Evolutionary conservation across 495 filamentous ascomycete genomes (phyloP), one percentile per base, ranked within the genome.

Genomic region (Lasiosphaeris hirsuta): DNA sequence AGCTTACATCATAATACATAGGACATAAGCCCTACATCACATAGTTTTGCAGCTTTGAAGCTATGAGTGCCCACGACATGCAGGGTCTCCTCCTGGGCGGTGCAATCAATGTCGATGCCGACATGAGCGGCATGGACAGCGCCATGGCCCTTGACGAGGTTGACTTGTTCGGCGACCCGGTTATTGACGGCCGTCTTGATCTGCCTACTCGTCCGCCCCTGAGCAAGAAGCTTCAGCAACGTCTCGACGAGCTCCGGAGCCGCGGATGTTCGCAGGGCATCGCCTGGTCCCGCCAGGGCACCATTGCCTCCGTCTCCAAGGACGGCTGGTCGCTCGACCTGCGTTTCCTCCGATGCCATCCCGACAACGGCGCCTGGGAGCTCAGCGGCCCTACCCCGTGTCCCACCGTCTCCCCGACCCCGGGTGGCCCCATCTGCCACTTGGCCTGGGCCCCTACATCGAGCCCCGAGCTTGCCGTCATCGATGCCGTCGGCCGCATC

Each of bases 271-370:
- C 87, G 75, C 87, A 93, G 90, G 86, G 82, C 59, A 81, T 97
- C 51, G 86, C 87, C 47, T 97, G 95, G 95, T 96, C 94, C 14
- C 90, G 86, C 55, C 77, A 85, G 65, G 94, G 94, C 54, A 90
- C 85, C 63, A 89, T 97, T 68, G 93, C 93, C 33, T 86, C 86
- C 54, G 87, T 97, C 62, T 81, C 85, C 18, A 70, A 81, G n/a
- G 84, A 89, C 69, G 86, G 87, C 18, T 78, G 78, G 18, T 77
- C 76, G 6, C 75, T 97, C 34, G 82, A 86, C 57, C 74, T 95
- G 10, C 83, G 86, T 47, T 85, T 89, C 69, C 77, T 97, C 8
- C 78, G 81, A 23, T 88, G 86, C 60, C 79, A 84, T 56, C 81
- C 85, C 0, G 78, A 85, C 11, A 83, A 87, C 73, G 90, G 89